A percentile compares a stretch with the other conserved stretches of the same genome.
Conservation (phyloP, 768 basidiomycete species). For the Leccinum obscurum region DNA sequence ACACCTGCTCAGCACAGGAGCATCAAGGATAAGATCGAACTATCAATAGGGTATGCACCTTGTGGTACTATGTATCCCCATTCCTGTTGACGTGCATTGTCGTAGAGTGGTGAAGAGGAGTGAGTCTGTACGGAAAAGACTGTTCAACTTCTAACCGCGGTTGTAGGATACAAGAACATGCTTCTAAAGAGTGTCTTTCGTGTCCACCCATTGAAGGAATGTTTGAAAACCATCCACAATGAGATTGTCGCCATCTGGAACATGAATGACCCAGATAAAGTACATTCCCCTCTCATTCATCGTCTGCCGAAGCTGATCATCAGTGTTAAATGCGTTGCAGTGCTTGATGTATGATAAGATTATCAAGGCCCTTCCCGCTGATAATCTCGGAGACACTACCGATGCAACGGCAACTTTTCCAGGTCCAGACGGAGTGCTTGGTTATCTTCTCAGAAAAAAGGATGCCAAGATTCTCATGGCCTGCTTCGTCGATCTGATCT, state of each 20-base stretch:
- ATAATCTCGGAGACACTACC: neutral
- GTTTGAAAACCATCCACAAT: neutral
- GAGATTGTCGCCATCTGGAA: neutral
- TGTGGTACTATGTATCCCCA: neutral
- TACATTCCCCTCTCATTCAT: neutral
- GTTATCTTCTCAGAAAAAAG: neutral
- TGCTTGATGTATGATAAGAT: neutral
- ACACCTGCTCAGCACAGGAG: neutral
- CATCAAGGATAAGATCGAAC: neutral
- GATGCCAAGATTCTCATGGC: neutral
- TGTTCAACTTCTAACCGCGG: neutral
- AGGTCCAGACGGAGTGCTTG: neutral
- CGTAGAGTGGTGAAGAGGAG: neutral
- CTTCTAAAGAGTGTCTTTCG: neutral
- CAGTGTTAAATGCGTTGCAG: neutral
- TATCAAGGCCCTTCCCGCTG: neutral
- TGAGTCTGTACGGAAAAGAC: neutral
- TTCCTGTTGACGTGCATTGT: neutral
- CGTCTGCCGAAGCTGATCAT: neutral
- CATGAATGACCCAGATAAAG: neutral
- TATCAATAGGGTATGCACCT: neutral
- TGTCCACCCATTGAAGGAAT: neutral
- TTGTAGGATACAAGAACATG: neutral
- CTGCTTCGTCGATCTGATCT: neutral
- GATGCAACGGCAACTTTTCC: neutral